phyloP scores from a whole-genome alignment of 441 rosid species.

The Gossypium gossypioides region DNA sequence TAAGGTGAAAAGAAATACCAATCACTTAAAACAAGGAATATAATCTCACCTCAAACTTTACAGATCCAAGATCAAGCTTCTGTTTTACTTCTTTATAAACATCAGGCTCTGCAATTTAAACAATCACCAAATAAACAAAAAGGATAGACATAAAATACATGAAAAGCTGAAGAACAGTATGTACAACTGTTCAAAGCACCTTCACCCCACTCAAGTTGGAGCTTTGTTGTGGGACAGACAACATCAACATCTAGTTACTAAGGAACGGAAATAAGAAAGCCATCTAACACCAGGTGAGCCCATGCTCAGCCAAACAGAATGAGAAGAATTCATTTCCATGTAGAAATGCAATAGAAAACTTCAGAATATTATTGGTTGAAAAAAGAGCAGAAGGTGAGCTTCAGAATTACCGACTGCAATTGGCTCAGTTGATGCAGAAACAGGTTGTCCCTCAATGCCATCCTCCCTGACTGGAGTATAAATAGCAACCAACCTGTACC shows the following conservation, averaged over 20 bases:
- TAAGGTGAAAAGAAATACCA: background rate
- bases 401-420: conserved; percentile 70
- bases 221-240: background rate
- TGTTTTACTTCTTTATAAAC: conserved; percentile 83
- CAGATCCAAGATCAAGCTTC: conserved; percentile 82
- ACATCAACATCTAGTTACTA: background rate
- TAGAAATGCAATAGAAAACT: background rate
- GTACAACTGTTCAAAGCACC: background rate
- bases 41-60: conserved; percentile 80
- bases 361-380: background rate
- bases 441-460: conserved; percentile 91
- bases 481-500: conserved; percentile 83
- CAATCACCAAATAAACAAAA: conserved; percentile 11
- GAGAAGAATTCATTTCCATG: background rate
- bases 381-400: conserved; percentile 2
- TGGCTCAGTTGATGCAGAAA: conserved; percentile 90
- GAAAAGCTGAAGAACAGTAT: background rate
- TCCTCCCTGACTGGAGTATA: conserved; percentile 91
- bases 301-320: background rate
- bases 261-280: background rate
- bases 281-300: background rate
- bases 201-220: background rate
- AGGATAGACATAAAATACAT: background rate
- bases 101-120: conserved; percentile 75
- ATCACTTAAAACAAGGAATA: background rate